phyloP scores from a whole-genome alignment of 495 filamentous ascomycete species.

The Lindgomyces ingoldianus region DNA sequence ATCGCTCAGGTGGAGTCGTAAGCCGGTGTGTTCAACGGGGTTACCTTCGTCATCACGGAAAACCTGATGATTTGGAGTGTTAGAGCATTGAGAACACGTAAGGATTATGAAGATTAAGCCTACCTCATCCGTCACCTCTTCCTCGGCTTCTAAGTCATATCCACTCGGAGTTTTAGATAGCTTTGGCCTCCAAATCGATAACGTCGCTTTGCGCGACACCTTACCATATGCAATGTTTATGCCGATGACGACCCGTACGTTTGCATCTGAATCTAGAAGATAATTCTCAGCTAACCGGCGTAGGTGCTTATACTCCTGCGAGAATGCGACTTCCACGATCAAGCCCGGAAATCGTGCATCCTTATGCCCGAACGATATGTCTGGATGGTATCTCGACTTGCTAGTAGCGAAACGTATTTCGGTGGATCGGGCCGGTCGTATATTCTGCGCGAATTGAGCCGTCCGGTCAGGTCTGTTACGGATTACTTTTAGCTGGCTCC shows the following conservation, averaged over 20 bases:
- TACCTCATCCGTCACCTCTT: slow-evolving; percentile 6
- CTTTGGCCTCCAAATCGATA: not conserved
- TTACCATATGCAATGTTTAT: slow-evolving; percentile 5
- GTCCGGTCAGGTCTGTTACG: slow-evolving; percentile 8
- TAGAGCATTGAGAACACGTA: slow-evolving; percentile 12
- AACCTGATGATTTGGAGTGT: not conserved
- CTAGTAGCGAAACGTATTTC: slow-evolving; percentile 17
- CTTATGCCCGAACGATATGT: slow-evolving; percentile 41
- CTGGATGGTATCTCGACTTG: slow-evolving; percentile 38
- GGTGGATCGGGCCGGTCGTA: slow-evolving; percentile 20
- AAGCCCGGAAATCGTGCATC: slow-evolving; percentile 41
- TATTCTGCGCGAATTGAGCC: slow-evolving; percentile 19
- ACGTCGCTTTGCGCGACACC: slow-evolving; percentile 9
- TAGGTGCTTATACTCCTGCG: slow-evolving; percentile 41
- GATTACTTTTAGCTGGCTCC: slow-evolving; percentile 17
- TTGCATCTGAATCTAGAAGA: slow-evolving; percentile 40
- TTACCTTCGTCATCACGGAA: slow-evolving; percentile 35
- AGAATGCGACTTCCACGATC: slow-evolving; percentile 46
- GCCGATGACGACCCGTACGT: slow-evolving; percentile 1
- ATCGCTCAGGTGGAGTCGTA: slow-evolving; percentile 31
- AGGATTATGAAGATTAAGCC: too few relatives aligned
- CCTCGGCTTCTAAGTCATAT: slow-evolving; percentile 6
- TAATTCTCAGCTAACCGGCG: slow-evolving; percentile 43
- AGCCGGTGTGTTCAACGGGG: slow-evolving; percentile 32
- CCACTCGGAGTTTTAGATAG: not conserved